Evolutionary conservation across 768 basidiomycete species (phyloP).

Genomic region (Suillus americanus): DNA sequence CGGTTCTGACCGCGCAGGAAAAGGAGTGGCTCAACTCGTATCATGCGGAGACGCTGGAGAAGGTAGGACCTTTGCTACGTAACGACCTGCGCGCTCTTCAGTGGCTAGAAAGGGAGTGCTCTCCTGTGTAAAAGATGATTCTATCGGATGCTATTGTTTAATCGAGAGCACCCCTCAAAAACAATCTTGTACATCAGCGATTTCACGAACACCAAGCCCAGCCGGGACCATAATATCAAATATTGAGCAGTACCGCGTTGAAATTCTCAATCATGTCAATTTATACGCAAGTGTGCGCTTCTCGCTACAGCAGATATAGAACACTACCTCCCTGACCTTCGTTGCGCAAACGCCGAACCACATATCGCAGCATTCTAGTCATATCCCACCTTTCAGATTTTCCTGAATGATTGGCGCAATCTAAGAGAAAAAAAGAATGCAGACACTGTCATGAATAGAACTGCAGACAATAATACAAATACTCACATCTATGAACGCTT

Average conservation of each 20-base stretch:
- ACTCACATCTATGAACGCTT: neutral
- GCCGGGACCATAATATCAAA: too few relatives aligned
- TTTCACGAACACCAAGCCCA: too few relatives aligned
- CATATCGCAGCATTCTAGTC: neutral
- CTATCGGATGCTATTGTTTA: neutral
- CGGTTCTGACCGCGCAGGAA: constrained; percentile 66
- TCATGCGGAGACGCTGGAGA: constrained; percentile 71
- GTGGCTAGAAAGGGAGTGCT: constrained; percentile 65
- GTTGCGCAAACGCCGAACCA: neutral
- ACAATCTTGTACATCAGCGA: too few relatives aligned
- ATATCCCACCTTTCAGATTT: too few relatives aligned
- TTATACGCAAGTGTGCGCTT: neutral
- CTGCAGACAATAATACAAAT: neutral
- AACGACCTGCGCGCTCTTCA: constrained; percentile 57
- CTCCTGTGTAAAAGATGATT: constrained; percentile 16
- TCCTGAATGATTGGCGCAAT: neutral
- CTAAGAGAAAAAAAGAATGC: neutral
- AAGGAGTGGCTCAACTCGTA: constrained; percentile 82
- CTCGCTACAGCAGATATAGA: neutral
- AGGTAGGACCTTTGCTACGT: constrained; percentile 69
- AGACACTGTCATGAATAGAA: neutral
- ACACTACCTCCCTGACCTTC: neutral
- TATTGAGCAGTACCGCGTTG: too few relatives aligned
- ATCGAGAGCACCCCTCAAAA: too few relatives aligned
- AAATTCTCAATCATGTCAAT: too few relatives aligned